A percentile compares a stretch with the other conserved stretches of the same genome.
These are phyloP conservation scores for Symmetrospora coprosmae DNA, from an alignment of 768 basidiomycete species.

Conservation along the genomic window DNA sequence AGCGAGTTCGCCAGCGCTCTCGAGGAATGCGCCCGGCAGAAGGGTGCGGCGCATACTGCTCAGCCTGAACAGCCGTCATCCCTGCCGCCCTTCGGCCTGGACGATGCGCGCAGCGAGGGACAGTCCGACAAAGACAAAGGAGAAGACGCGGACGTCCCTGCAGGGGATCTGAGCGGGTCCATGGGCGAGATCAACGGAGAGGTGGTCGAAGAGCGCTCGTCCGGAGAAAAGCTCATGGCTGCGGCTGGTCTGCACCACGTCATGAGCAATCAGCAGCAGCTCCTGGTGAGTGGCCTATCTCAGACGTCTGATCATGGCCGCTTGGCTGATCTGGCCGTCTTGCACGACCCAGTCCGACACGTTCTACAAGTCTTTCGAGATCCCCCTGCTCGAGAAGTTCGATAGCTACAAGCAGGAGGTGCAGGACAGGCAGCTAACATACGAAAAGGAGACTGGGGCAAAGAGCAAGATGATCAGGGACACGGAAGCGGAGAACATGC, in stretches of 20 bases:
- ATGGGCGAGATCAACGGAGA: no score
- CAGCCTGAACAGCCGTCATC: background rate
- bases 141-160: background rate
- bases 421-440: constrained; percentile 10
- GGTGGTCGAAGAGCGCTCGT: background rate
- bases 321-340: background rate
- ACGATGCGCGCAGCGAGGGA: background rate
- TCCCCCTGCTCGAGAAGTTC: constrained; percentile 18
- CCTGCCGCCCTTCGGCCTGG: constrained; percentile 7
- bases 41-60: constrained; percentile 13
- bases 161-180: no score
- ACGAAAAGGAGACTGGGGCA: constrained; percentile 23
- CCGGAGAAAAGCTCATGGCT: constrained; percentile 18
- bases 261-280: constrained; percentile 23
- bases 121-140: background rate
- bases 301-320: background rate
- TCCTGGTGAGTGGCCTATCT: background rate
- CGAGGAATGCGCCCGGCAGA: constrained; percentile 25
- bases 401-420: constrained; percentile 18
- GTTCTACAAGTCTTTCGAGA: constrained; percentile 23
- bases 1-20: constrained; percentile 19
- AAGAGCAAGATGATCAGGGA: constrained; percentile 22
- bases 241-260: constrained; percentile 22
- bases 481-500: constrained; percentile 24
- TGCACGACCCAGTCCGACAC: constrained; percentile 18